Percentiles rank a stretch among this genome's conserved stretches.
phyloP scores from a whole-genome alignment of 2,329 filamentous ascomycete genomes.

The Hypoxylon sp. region DNA sequence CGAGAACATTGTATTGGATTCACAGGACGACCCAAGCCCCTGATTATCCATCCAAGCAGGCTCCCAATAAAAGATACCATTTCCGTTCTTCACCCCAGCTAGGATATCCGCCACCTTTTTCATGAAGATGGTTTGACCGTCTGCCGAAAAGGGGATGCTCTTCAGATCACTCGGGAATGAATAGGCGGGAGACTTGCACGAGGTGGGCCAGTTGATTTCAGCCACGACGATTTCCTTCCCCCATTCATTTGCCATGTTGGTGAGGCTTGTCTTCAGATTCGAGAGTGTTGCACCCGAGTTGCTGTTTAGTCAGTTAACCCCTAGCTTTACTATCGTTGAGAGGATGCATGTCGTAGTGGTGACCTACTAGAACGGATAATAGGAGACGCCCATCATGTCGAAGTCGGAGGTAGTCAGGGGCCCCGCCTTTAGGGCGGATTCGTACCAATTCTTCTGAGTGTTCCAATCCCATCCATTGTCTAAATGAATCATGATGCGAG shows the following conservation, averaged over 20 bases:
- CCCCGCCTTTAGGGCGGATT: constrained; percentile 67
- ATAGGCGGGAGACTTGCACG: constrained; percentile 71
- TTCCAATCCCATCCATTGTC: constrained; percentile 83
- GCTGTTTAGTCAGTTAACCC: constrained; percentile 44
- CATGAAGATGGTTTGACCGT: constrained; percentile 75
- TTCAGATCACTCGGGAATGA: constrained; percentile 73
- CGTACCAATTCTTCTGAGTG: constrained; percentile 77
- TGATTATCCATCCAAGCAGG: constrained; percentile 79
- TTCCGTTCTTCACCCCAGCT: constrained; percentile 65
- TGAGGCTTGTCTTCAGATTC: constrained; percentile 68
- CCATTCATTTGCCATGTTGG: constrained; percentile 72
- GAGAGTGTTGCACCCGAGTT: constrained; percentile 71
- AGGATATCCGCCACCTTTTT: constrained; percentile 72
- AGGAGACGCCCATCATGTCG: constrained; percentile 80
- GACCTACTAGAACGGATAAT: constrained; percentile 77
- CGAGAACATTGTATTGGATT: constrained; percentile 74
- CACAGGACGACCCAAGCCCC: constrained; percentile 74
- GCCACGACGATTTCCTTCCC: constrained; percentile 78
- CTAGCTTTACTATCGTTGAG: too few relatives aligned
- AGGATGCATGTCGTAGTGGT: too few relatives aligned
- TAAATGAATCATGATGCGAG: constrained; percentile 81
- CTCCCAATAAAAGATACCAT: constrained; percentile 81
- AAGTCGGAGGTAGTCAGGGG: constrained; percentile 69
- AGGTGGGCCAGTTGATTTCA: constrained; percentile 79
- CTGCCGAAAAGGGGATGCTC: constrained; percentile 73